Evolutionary conservation across 257 asterid genomes (phyloP).

Genomic region (Cinchona pubescens): DNA sequence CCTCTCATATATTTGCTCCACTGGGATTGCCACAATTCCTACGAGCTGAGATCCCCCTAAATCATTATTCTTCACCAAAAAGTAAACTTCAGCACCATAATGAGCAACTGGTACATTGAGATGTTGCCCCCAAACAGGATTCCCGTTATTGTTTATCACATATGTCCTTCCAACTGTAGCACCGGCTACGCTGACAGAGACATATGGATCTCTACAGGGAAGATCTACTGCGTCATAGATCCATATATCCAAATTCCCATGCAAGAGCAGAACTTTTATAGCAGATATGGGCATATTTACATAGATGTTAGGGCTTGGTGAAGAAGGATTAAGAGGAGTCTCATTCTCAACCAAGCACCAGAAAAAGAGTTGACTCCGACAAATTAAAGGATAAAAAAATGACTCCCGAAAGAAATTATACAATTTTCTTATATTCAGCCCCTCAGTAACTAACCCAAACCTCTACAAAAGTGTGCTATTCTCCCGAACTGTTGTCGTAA

Average conservation of each 20-base stretch:
- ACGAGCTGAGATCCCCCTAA: slow-evolving; percentile 88
- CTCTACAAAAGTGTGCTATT: too few species aligned
- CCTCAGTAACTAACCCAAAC: too few species aligned
- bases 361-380: slow-evolving; percentile 63
- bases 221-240: slow-evolving; percentile 83
- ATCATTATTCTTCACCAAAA: slow-evolving; percentile 86
- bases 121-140: slow-evolving; percentile 91
- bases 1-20: slow-evolving; percentile 73
- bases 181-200: slow-evolving; percentile 55
- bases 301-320: slow-evolving; percentile 26
- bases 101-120: slow-evolving; percentile 88
- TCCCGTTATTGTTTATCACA: slow-evolving; percentile 72
- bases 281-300: slow-evolving; percentile 37
- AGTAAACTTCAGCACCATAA: slow-evolving; percentile 70
- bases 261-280: slow-evolving; percentile 66
- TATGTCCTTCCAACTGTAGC: slow-evolving; percentile 84
- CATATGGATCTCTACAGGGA: slow-evolving; percentile 98
- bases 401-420: too few species aligned
- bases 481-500: too few species aligned
- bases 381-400: too few species aligned
- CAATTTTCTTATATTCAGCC: too few species aligned
- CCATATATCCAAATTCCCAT: slow-evolving; percentile 88
- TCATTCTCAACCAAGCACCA: slow-evolving; percentile 30
- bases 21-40: slow-evolving; percentile 79
- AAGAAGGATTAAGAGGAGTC: slow-evolving; percentile 21